These are phyloP conservation scores for Plasmodium fragile DNA, from an alignment of 169 alveolate genomes.

Conservation along the genomic window DNA sequence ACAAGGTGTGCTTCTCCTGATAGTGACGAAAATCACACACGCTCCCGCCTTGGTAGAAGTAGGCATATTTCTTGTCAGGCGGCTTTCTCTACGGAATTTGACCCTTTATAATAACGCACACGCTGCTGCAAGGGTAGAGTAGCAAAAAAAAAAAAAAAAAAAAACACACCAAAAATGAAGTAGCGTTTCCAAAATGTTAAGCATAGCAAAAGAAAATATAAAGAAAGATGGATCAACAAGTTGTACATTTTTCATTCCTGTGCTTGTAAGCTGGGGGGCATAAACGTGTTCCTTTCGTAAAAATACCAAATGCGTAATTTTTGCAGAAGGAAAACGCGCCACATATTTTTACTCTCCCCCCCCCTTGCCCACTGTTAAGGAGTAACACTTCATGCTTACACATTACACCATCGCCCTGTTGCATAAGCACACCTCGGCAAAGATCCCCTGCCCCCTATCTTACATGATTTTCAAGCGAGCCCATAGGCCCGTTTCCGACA, in stretches of 20 bases:
- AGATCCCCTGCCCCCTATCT: background rate
- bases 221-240: background rate
- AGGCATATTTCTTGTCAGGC: background rate
- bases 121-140: background rate
- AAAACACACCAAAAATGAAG: background rate
- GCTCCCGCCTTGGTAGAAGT: background rate
- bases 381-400: background rate
- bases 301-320: background rate
- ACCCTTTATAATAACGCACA: background rate
- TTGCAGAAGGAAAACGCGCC: background rate
- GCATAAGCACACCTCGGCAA: background rate
- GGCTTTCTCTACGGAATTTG: background rate
- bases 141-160: background rate
- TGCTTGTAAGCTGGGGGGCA: background rate
- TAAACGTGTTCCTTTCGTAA: background rate
- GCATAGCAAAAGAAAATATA: background rate
- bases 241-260: background rate
- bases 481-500: background rate
- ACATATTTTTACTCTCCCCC: background rate
- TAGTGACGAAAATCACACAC: background rate
- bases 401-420: background rate
- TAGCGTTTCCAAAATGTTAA: background rate
- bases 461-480: background rate
- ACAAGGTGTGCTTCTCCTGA: background rate
- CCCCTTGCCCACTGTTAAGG: background rate